phyloP scores from a whole-genome alignment of 2,329 filamentous ascomycete species.

The Fusarium decemcellulare region DNA sequence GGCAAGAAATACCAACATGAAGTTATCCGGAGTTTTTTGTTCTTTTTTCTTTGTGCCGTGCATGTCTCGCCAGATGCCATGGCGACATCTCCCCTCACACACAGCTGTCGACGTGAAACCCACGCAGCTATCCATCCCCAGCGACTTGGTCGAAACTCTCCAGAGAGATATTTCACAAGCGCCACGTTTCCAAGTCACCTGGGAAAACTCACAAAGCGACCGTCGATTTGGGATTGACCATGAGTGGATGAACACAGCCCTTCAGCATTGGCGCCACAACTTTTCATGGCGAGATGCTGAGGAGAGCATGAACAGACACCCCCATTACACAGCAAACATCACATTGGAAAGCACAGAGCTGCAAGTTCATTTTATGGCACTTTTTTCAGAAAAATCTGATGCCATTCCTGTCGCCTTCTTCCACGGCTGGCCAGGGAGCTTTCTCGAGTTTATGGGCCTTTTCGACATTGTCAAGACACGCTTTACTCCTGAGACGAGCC shows the following conservation, averaged over 20 bases:
- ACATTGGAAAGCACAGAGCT: background rate
- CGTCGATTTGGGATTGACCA: background rate
- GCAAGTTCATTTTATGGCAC: background rate
- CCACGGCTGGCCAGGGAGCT: constrained; percentile 4
- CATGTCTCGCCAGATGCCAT: background rate
- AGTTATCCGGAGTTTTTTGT: background rate
- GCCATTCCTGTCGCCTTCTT: background rate
- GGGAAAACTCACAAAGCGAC: background rate
- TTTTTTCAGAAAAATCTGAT: background rate
- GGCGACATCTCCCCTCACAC: background rate
- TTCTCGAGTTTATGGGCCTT: background rate
- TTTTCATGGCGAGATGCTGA: background rate
- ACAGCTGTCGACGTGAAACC: background rate
- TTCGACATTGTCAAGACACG: background rate
- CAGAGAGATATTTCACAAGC: background rate
- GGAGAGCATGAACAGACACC: background rate
- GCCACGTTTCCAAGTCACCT: background rate
- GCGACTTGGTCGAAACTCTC: background rate
- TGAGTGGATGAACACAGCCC: background rate
- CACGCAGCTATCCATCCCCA: background rate
- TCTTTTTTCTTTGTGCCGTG: background rate
- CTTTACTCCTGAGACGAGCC: background rate
- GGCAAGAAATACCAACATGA: background rate
- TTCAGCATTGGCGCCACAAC: background rate
- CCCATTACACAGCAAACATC: background rate